Evolutionary conservation across 2,329 filamentous ascomycete species (phyloP), one percentile per base, ranked within the genome.

Genomic region (Hypoxylon sp.): DNA sequence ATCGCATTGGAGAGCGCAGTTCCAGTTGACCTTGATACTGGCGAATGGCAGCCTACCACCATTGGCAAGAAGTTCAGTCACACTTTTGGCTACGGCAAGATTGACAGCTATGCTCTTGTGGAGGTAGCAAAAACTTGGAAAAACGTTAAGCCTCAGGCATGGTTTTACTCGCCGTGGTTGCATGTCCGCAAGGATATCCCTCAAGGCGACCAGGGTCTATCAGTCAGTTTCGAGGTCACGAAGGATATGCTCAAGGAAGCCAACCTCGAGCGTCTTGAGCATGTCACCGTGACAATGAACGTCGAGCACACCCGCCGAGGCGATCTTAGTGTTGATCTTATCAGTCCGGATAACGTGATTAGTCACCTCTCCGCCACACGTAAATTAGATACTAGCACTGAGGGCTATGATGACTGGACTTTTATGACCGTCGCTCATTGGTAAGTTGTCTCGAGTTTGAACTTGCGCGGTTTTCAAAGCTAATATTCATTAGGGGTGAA

Each of bases 351-450:
- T 33, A 92, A 93, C 9, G 83, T 98, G 64, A 84, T 94, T 70
- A 97, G 94, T 77, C 91, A 97, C 77, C 88, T 99, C 59, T 92
- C 94, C 3, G 92, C 90, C 11, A 84, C 91, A 1, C 91, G 96
- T 71, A 86, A 86, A 66, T 80, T 88, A 22, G 96, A 99, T 79
- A 83, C 86, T 1, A 87, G 86, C 37, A 78, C 82, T 0, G 80
- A 82, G 22, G 96, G 96, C 8, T 99, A 98, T 78, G 83, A 90
- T 39, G 94, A 98, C 81, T 99, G 96, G 96, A 98, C 95, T 0
- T 99, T 99, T 76, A 99, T 99, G 96, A 97, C 91, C 69, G 96
- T 99, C 39, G 94, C 91, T 71, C 96, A 99, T 79, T 99, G 94
- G 92, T 94, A 86, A 81, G 90, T 81, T 57, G n/a, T 55, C 5